Evolutionary conservation across 2,329 filamentous ascomycete genomes (phyloP).

Genomic region (Colletotrichum zoysiae): DNA sequence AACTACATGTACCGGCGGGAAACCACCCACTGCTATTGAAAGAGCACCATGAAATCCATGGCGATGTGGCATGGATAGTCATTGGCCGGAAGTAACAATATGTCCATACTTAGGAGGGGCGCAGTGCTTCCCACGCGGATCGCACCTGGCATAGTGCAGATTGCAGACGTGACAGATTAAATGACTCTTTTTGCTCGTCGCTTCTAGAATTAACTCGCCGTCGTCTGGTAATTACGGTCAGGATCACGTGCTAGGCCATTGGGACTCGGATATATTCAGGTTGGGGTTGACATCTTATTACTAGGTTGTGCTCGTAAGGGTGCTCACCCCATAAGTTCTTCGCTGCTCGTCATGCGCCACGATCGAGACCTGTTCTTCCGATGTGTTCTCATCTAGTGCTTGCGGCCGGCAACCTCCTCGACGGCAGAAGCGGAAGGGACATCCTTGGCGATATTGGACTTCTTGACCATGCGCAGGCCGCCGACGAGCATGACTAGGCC

Average conservation of each 20-base stretch:
- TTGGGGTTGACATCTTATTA: conserved; percentile 1
- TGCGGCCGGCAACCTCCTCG: conserved; percentile 17
- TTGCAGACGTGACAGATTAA: no score
- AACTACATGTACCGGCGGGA: background rate
- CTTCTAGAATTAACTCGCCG: no score
- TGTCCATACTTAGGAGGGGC: no score
- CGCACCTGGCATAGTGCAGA: no score
- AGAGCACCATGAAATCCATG: no score
- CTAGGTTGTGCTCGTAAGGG: background rate
- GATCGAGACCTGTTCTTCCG: no score
- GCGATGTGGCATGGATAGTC: background rate
- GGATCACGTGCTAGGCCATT: no score
- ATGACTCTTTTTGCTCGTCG: background rate
- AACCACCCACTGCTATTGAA: background rate
- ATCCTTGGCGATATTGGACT: conserved; percentile 52
- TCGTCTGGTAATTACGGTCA: background rate
- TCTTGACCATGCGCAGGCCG: conserved; percentile 63
- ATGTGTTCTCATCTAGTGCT: background rate
- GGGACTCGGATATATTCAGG: background rate
- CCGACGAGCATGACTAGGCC: conserved; percentile 57
- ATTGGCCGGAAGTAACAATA: background rate
- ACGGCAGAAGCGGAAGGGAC: conserved; percentile 1
- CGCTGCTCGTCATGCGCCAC: conserved; percentile 12
- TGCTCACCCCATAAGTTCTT: background rate
- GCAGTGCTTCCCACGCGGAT: background rate